A percentile compares a stretch with the other conserved stretches of the same genome.
These are phyloP conservation scores for Tulasnella calospora DNA, from an alignment of 768 basidiomycete genomes.

Conservation along the genomic window DNA sequence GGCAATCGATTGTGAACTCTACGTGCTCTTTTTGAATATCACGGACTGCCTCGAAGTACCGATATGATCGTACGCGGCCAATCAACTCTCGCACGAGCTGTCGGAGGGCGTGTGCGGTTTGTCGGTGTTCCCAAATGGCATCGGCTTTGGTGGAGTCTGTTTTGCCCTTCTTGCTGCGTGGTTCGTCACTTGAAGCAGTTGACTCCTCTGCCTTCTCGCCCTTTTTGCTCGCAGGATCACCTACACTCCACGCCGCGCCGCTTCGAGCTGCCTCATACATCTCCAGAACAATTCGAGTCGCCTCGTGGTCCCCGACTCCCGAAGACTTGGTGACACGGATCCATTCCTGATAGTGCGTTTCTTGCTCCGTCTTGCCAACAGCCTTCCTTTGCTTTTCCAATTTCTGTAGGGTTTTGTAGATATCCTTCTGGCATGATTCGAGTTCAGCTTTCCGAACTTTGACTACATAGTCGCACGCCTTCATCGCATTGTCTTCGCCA, in stretches of 20 bases:
- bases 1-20: slow-evolving; percentile 49
- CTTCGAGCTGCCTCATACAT: slow-evolving; percentile 46
- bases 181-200: neutral
- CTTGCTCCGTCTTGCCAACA: slow-evolving; percentile 52
- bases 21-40: slow-evolving; percentile 61
- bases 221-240: slow-evolving; percentile 10
- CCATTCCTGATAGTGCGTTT: slow-evolving; percentile 74
- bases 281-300: slow-evolving; percentile 53
- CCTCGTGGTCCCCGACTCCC: slow-evolving; percentile 75
- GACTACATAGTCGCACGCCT: slow-evolving; percentile 89
- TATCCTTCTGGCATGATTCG: slow-evolving; percentile 69
- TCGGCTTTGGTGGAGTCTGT: slow-evolving; percentile 47
- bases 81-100: slow-evolving; percentile 82
- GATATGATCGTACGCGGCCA: slow-evolving; percentile 81
- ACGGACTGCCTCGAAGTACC: slow-evolving; percentile 88
- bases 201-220: slow-evolving; percentile 25
- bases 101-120: slow-evolving; percentile 81
- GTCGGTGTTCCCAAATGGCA: slow-evolving; percentile 72
- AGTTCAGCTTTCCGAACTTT: slow-evolving; percentile 73
- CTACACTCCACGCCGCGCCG: slow-evolving; percentile 41
- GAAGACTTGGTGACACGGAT: slow-evolving; percentile 56
- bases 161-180: slow-evolving; percentile 47
- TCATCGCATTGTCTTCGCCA: slow-evolving; percentile 67
- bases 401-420: slow-evolving; percentile 58
- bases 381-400: slow-evolving; percentile 65